Percentiles rank a stretch among this genome's conserved stretches.
phyloP scores from a whole-genome alignment of 805 yeast genomes.

The Sugiyamaella valdiviana region DNA sequence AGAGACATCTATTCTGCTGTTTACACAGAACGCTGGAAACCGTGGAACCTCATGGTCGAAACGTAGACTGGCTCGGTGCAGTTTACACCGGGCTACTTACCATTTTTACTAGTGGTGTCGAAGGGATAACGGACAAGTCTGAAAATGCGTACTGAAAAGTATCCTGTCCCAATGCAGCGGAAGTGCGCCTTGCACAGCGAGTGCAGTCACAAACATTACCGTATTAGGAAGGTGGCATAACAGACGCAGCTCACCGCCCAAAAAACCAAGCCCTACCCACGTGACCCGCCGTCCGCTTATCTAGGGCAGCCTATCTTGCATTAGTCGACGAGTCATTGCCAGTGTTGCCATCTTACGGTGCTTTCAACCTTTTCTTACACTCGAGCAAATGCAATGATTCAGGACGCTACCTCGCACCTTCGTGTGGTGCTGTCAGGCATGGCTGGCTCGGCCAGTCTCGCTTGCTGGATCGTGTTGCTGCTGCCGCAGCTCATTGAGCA shows the following conservation, averaged over 20 bases:
- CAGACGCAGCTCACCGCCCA: not conserved
- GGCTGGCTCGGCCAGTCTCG: slow-evolving; percentile 63
- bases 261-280: not conserved
- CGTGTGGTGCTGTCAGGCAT: slow-evolving; percentile 51
- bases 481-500: slow-evolving; percentile 77
- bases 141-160: not conserved
- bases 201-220: not conserved
- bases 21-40: not conserved
- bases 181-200: not conserved
- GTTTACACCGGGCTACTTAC: slow-evolving; percentile 6
- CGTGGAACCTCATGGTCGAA: not conserved
- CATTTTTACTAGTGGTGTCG: slow-evolving; percentile 10
- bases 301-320: not conserved
- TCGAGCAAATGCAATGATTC: not conserved
- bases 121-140: slow-evolving; percentile 2
- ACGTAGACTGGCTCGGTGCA: not conserved
- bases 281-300: not conserved
- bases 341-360: not conserved
- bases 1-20: not conserved
- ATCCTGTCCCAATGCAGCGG: not conserved
- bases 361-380: not conserved
- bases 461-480: slow-evolving; percentile 73
- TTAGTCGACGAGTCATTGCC: not conserved
- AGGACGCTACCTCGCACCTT: slow-evolving; percentile 24
- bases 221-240: not conserved